A percentile compares a stretch with the other conserved stretches of the same genome.
Evolutionary conservation across 345 rosid genomes (phyloP).

Genomic region (Conringia planisiliqua): DNA sequence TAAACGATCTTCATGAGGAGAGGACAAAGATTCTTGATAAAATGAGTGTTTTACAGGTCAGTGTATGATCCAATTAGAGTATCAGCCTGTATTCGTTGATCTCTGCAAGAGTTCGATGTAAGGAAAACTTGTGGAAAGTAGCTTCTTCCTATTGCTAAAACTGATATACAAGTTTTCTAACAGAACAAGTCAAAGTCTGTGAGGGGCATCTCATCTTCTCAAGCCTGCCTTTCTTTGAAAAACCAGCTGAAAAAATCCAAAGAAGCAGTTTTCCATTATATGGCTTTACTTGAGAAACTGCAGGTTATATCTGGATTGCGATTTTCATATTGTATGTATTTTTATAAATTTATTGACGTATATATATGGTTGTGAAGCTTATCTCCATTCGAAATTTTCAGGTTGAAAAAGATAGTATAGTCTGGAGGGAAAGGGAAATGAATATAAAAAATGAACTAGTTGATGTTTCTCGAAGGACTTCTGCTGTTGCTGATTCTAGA

Average conservation of each 20-base stretch:
- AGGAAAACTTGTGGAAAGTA: constrained; percentile 22
- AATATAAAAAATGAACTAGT: constrained; percentile 61
- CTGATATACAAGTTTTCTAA: constrained; percentile 15
- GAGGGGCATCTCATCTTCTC: constrained; percentile 66
- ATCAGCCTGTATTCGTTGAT: neutral
- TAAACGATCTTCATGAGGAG: constrained; percentile 71
- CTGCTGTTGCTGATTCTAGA: constrained; percentile 65
- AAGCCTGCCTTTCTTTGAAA: constrained; percentile 51
- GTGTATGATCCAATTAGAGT: constrained; percentile 10
- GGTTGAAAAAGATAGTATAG: constrained; percentile 85
- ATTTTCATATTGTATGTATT: constrained; percentile 39
- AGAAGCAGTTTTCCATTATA: constrained; percentile 59
- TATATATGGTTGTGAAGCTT: constrained; percentile 33
- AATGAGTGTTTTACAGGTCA: constrained; percentile 66
- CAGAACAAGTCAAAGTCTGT: constrained; percentile 75
- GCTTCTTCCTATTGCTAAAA: constrained; percentile 10
- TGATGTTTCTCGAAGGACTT: constrained; percentile 73
- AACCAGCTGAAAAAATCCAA: constrained; percentile 78
- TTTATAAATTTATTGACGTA: neutral
- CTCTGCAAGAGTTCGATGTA: constrained; percentile 5
- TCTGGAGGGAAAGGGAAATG: constrained; percentile 85
- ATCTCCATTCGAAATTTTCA: constrained; percentile 33
- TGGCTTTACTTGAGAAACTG: constrained; percentile 75
- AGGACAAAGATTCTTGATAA: constrained; percentile 62
- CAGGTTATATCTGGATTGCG: constrained; percentile 84